Evolutionary conservation across 805 yeast species (phyloP).

Genomic region (Hanseniaspora guilliermondii): DNA sequence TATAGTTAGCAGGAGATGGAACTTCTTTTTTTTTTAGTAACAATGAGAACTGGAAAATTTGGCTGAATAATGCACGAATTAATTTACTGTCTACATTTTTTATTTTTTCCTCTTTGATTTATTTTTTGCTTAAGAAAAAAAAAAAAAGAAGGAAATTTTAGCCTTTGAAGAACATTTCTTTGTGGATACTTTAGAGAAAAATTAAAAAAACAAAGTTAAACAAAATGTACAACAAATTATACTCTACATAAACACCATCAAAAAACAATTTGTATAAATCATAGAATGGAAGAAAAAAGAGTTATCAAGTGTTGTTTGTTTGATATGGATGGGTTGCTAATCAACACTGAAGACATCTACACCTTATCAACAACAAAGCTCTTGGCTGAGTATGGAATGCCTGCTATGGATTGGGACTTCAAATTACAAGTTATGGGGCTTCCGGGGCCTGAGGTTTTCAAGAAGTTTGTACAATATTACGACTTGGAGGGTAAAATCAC

Average conservation of each 20-base stretch:
- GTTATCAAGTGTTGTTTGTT: conserved; percentile 27
- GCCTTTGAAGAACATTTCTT: too few species aligned
- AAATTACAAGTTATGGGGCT: conserved; percentile 81
- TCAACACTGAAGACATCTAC: conserved; percentile 86
- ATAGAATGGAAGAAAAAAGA: neutral
- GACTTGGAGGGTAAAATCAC: conserved; percentile 55
- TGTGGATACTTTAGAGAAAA: too few species aligned
- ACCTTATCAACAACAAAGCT: conserved; percentile 63
- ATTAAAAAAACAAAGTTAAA: too few species aligned
- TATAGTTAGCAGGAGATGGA: too few species aligned
- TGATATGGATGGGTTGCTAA: conserved; percentile 91
- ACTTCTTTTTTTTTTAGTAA: too few species aligned
- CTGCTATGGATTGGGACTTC: conserved; percentile 80
- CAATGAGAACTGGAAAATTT: too few species aligned
- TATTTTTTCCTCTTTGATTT: too few species aligned
- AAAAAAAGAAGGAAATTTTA: too few species aligned
- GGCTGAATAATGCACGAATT: too few species aligned
- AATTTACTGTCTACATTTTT: too few species aligned
- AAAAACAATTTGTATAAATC: neutral
- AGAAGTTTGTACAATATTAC: conserved; percentile 53
- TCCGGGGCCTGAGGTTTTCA: conserved; percentile 69
- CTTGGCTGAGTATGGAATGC: conserved; percentile 56
- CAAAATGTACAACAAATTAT: too few species aligned
- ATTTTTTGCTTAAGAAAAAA: too few species aligned
- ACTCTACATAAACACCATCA: neutral